Base-by-base conservation (phyloP, 1,139 yeast genomes). In the Protomyces arabidopsidicola region DNA sequence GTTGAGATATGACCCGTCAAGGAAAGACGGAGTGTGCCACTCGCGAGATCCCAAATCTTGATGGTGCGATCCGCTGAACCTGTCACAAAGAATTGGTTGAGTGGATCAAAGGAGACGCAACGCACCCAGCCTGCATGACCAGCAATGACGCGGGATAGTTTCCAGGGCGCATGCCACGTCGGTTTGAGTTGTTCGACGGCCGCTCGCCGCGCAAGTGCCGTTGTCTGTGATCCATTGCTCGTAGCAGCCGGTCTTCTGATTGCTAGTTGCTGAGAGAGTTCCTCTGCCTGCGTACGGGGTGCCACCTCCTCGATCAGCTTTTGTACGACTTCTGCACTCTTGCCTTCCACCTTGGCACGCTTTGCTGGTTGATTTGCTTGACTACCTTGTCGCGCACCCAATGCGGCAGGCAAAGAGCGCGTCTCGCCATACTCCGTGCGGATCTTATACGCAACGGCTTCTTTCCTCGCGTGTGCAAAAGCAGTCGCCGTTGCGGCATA, bases 81-180 rank as follows among this genome's bases (percentile, higher is more conserved):
- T 0, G 97, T 87, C 2, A 86, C 96, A 75, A 89, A 93, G 90
- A 95, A 93, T 69, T 84, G 82, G 73, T 91, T 91, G 55, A 87
- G 87, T 0, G 96, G 96, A 67, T 93, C 98, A 8, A 89, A 82
- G 8, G 86, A 81, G 1, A 90, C 78, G 31, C 90, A 80, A 55
- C 96, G 79, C 0, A 95, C 91, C 95, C 98, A 91, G 0, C 98
- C 98, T 54, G 82, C 81, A 72, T 95, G 98, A 2, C 98, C 98
- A 0, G 89, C 85, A 1, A 93, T 80, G 1, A 93, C 90, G 64
- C 89, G 78, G 72, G 79, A 79, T 2, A 90, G 79, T 69, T 83
- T 82, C 95, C 96, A 90, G 0, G 84, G 82, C 0, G 83, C 81
- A 71, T 82, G 82, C 81, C 83, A 81, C 59, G 74, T 75, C 0